These are phyloP conservation scores for Chlamydomonas sphaeroides DNA, from an alignment of 139 green algal genomes.

Conservation along the genomic window DNA sequence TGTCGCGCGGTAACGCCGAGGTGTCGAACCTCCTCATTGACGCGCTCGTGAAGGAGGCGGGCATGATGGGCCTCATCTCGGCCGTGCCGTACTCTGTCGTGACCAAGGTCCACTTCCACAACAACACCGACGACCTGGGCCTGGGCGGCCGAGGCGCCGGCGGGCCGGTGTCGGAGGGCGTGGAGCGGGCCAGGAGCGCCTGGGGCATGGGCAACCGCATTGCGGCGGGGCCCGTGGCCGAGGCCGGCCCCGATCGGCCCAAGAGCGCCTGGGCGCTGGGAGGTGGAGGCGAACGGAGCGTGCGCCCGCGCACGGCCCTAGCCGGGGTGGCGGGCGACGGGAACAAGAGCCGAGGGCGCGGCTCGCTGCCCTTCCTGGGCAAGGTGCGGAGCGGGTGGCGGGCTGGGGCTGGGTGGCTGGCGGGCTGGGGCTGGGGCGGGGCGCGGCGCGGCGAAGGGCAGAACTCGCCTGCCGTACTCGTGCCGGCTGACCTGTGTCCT, in stretches of 20 bases:
- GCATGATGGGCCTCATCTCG: conserved; percentile 51
- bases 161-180: too few species aligned
- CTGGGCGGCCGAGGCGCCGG: background rate
- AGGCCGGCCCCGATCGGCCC: conserved; percentile 4
- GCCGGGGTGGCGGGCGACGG: too few species aligned
- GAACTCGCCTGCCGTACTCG: too few species aligned
- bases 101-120: conserved; percentile 34
- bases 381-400: too few species aligned
- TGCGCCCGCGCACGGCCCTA: conserved; percentile 6
- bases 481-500: too few species aligned
- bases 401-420: too few species aligned
- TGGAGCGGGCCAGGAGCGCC: too few species aligned
- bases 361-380: too few species aligned
- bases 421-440: too few species aligned
- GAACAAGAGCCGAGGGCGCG: too few species aligned
- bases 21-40: conserved; percentile 52
- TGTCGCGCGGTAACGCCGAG: conserved; percentile 51
- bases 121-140: conserved; percentile 5
- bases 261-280: conserved; percentile 5
- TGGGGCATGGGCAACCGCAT: too few species aligned
- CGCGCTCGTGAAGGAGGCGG: conserved; percentile 1
- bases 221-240: background rate
- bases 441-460: too few species aligned
- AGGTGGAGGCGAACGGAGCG: background rate
- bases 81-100: conserved; percentile 46